Base-by-base conservation (phyloP, 2,329 filamentous ascomycete species). In the Stachybotrys chlorohalonatus region DNA sequence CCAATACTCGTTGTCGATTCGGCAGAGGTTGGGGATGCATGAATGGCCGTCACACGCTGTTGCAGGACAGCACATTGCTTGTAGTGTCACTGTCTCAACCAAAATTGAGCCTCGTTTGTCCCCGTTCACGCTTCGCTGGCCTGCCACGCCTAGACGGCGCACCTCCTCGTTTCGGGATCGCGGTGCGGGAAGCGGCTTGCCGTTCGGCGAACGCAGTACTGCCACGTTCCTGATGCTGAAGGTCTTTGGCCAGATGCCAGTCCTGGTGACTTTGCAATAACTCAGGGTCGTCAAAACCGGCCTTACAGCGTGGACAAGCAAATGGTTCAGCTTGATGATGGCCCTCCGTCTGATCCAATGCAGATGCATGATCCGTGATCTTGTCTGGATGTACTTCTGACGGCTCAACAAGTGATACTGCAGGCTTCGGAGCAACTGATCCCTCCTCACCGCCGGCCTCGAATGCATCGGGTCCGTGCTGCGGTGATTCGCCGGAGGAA, bases 161-260 rank as follows among this genome's bases (percentile, higher is more conserved):
- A 66, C 68, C 65, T 56, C 66, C 64, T 57, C 63, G 60, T 57
- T 65, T 68, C 54, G 60, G 58, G 53, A 55, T 55, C 42, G 60
- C 55, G 60, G 57, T 70, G 64, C 63, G 66, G 58, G 63, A 67
- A 61, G 66, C 55, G 58, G 62, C 59, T 59, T 63, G 58, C 56
- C 66, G 67, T 53, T 69, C 70, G 60, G 66, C 76, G 68, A 78
- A 75, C 74, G 69, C 64, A 57, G 68, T 63, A 56, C 61, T 74
- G 70, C 71, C 76, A 76, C 78, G 77, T 72, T 87, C 80, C 55
- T 77, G 70, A 2, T 84, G 80, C 59, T 92, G 86, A 32, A 99
- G 77, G 62, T 93, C 88, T 71, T 89, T 90, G 49, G 94, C 94
- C 71, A 96, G 87, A 72, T 99, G 94, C 86, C 92, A 97, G 69